Base-by-base conservation (phyloP, 345 rosid genomes). In the Geranium rotundifolium region DNA sequence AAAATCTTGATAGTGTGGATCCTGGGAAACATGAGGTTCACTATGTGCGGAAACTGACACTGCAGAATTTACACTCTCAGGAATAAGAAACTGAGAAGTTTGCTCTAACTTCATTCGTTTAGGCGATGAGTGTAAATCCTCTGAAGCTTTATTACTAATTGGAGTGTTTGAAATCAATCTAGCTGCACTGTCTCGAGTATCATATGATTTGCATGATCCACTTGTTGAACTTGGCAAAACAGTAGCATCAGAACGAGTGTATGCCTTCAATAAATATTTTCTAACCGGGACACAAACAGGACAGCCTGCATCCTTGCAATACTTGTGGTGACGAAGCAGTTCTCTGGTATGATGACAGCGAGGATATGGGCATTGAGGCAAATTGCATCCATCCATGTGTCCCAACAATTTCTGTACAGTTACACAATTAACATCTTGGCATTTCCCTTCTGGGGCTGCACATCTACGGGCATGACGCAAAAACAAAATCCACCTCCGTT, bases 231-330 rank as follows among this genome's bases (percentile, higher is more conserved):
- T 78, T 6, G 68, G 57, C 70, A 85, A 71, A 60, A 68, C 66
- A 69, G 79, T 73, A 15, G 71, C 62, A 56, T 70, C 81, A 50
- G 71, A 66, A 68, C 77, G 83, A 29, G 77, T 72, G 12, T 81
- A 83, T 56, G 75, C 76, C 77, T 65, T 86, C 30, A 69, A 64
- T 41, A 83, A 29, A 78, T 73, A 86, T 39, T 71, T 69, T 69
- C 77, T 93, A 5, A 86, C 97, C 55, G 90, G 90, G 75, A 88
- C 72, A 75, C 99, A 93, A 72, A 93, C 95, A 39, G 95, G 96
- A 81, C 99, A 93, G 59, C 77, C 60, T 12, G 69, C 54, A 67
- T 86, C 84, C 73, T 63, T 72, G 80, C 99, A 93, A 54, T 65
- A 76, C 78, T 66, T 88, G 64, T 77, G 74, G 76, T 93, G 99